These are phyloP conservation scores for Diospyros kaki DNA, from an alignment of 148 eudicot genomes.

Conservation along the genomic window DNA sequence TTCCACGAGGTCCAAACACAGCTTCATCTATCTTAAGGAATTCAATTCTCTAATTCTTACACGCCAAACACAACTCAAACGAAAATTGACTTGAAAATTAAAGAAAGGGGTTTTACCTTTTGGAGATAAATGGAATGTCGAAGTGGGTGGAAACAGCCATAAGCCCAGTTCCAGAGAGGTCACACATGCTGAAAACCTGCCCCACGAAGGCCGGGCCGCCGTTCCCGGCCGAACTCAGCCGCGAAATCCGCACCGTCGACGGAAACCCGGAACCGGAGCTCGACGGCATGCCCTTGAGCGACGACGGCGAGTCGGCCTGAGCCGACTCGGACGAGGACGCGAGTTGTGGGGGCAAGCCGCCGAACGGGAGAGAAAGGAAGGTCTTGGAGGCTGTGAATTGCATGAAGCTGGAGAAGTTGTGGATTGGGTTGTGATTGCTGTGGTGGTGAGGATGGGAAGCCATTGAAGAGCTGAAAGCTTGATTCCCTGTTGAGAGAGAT, in stretches of 20 bases:
- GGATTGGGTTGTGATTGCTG: slow-evolving; percentile 14
- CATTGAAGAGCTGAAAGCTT: slow-evolving; percentile 8
- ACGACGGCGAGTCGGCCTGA: slow-evolving; percentile 27
- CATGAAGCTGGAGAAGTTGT: slow-evolving; percentile 32
- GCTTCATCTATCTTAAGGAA: no score
- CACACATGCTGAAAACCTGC: slow-evolving; percentile 94
- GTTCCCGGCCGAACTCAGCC: slow-evolving; percentile 37
- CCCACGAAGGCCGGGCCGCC: slow-evolving; percentile 90
- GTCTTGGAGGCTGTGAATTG: slow-evolving; percentile 43
- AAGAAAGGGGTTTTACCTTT: slow-evolving; percentile 38
- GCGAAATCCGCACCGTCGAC: slow-evolving; percentile 45
- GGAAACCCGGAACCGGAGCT: slow-evolving; percentile 46
- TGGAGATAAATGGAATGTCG: slow-evolving; percentile 71
- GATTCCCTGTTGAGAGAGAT: no score
- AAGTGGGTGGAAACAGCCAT: slow-evolving; percentile 88
- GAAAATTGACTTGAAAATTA: no score
- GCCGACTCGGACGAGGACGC: slow-evolving; percentile 26
- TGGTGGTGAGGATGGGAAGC: slow-evolving; percentile 20
- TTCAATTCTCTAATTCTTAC: no score
- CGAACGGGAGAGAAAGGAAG: slow-evolving; percentile 38
- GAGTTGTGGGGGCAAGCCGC: slow-evolving; percentile 18
- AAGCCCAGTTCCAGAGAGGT: slow-evolving; percentile 83
- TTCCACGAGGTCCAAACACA: no score
- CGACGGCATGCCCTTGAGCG: slow-evolving; percentile 24
- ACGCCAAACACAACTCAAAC: no score